Percentiles rank a stretch among this genome's conserved stretches.
These are phyloP conservation scores for Cutaneotrichosporon sp. DNA, from an alignment of 1,284 basidiomycete species.

Conservation along the genomic window DNA sequence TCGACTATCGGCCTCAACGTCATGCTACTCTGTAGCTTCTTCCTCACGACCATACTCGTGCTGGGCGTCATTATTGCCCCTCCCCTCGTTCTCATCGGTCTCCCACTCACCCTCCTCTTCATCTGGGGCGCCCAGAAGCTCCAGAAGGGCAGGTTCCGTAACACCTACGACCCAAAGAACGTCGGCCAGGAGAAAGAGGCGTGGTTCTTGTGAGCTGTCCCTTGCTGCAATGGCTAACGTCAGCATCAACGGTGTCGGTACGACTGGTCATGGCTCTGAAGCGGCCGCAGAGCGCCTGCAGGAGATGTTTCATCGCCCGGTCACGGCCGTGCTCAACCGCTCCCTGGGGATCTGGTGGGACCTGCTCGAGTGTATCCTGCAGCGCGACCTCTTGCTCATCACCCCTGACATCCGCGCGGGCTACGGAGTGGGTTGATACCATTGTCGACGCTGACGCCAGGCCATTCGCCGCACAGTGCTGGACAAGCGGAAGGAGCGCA, in stretches of 20 bases:
- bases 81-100: constrained; percentile 4
- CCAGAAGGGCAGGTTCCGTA: constrained; percentile 4
- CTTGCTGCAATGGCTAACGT: not conserved
- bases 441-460: not conserved
- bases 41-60: constrained; percentile 13
- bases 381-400: constrained; percentile 30
- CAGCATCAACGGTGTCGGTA: constrained; percentile 38
- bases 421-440: constrained; percentile 11
- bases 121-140: constrained; percentile 4
- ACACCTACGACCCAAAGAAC: not conserved
- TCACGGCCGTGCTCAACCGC: constrained; percentile 33
- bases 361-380: constrained; percentile 34
- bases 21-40: constrained; percentile 16
- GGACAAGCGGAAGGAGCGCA: constrained; percentile 20
- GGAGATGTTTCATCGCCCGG: constrained; percentile 24
- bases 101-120: constrained; percentile 9
- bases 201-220: constrained; percentile 37
- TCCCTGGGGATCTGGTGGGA: constrained; percentile 36
- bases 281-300: constrained; percentile 25
- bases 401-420: constrained; percentile 28
- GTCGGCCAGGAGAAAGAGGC: constrained; percentile 14
- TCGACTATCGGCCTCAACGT: constrained; percentile 18
- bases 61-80: constrained; percentile 4
- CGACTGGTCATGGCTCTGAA: constrained; percentile 22
- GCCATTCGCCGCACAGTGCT: constrained; percentile 13